Conservation (phyloP, 768 basidiomycete genomes). For the Chlorophyllum brunneum region DNA sequence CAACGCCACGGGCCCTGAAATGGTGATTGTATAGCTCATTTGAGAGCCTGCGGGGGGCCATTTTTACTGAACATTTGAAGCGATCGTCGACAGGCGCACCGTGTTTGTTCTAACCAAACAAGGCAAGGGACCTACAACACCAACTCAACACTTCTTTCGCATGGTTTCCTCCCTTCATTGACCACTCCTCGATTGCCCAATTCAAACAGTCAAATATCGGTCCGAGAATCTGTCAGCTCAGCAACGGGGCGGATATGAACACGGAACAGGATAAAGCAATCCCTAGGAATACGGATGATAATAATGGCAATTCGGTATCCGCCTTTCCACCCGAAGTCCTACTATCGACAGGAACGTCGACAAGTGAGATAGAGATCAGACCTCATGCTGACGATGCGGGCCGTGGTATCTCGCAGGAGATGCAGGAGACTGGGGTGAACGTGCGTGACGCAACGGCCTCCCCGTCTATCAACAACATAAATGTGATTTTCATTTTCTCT, state of each 20-base stretch:
- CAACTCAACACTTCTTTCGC: no score
- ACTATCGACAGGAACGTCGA: neutral
- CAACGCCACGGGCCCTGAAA: no score
- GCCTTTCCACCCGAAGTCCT: neutral
- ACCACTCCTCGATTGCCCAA: neutral
- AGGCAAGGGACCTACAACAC: no score
- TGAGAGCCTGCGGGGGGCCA: no score
- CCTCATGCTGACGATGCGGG: neutral
- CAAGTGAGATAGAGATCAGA: neutral
- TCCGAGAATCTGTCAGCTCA: neutral
- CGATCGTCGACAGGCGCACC: no score
- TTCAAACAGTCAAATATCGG: neutral
- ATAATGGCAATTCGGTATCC: neutral
- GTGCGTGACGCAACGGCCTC: neutral
- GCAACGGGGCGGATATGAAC: neutral
- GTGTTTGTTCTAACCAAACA: no score
- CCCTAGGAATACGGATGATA: neutral
- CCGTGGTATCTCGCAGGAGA: neutral
- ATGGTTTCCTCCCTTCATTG: slow-evolving; percentile 1
- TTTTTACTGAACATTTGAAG: no score
- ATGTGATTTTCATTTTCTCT: slow-evolving; percentile 7
- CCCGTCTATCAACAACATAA: neutral
- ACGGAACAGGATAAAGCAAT: slow-evolving; percentile 2
- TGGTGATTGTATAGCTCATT: no score
- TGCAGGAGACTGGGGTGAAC: neutral